Percentiles rank a stretch among this genome's conserved stretches.
Evolutionary conservation across 305 asterid species (phyloP).

Genomic region (Caryopteris hybrid): DNA sequence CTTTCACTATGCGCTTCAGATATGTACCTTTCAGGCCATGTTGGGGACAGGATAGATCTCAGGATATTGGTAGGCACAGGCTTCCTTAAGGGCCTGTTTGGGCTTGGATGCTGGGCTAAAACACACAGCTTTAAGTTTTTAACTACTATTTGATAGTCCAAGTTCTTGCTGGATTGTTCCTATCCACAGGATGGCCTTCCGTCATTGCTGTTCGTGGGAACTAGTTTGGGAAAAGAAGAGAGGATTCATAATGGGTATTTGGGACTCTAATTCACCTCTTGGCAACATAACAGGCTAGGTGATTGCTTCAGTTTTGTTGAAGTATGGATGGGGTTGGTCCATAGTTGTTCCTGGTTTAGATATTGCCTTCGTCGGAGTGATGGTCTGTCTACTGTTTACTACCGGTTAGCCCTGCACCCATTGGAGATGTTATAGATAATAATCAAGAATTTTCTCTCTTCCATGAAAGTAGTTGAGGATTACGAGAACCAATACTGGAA

Average conservation of each 20-base stretch:
- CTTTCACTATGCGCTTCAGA: constrained; percentile 74
- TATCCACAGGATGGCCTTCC: constrained; percentile 98
- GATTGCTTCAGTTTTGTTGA: constrained; percentile 64
- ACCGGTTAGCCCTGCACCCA: constrained; percentile 70
- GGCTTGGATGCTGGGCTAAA: constrained; percentile 78
- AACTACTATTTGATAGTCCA: constrained; percentile 67
- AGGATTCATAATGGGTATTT: constrained; percentile 92
- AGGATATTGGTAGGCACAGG: constrained; percentile 92
- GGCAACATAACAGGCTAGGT: constrained; percentile 83
- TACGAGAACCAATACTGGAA: constrained; percentile 36
- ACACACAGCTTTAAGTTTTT: constrained; percentile 59
- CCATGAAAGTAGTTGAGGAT: constrained; percentile 44
- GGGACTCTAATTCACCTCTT: constrained; percentile 92
- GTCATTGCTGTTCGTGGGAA: constrained; percentile 89
- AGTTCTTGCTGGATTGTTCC: constrained; percentile 88
- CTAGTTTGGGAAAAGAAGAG: constrained; percentile 89
- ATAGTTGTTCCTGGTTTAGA: constrained; percentile 73
- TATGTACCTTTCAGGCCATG: constrained; percentile 83
- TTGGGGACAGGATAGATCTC: constrained; percentile 77
- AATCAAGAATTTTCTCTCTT: constrained; percentile 29
- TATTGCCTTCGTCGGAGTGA: constrained; percentile 49
- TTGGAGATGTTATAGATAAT: constrained; percentile 46
- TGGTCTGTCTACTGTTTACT: constrained; percentile 57
- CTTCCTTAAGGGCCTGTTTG: constrained; percentile 71
- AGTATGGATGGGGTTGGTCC: constrained; percentile 97